Conservation (phyloP, 495 filamentous ascomycete species). For the Elasticomyces elasticus region DNA sequence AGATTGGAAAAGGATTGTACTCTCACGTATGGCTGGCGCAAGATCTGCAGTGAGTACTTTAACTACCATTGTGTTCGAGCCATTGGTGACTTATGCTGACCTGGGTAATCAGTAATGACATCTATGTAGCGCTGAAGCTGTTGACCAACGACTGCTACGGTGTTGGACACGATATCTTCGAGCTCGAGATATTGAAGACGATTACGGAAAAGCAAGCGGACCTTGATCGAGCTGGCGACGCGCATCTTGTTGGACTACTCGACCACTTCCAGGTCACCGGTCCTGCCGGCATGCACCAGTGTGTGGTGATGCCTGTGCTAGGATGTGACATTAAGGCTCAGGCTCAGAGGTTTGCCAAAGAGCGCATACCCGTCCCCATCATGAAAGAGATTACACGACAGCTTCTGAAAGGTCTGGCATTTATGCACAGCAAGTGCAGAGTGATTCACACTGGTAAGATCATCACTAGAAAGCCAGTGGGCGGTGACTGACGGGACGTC, state of each 20-base stretch:
- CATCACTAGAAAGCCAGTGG: slow-evolving; percentile 2
- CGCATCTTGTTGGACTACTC: not conserved
- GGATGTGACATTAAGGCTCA: not conserved
- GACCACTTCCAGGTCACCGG: not conserved
- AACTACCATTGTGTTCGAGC: not conserved
- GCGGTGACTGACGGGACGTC: slow-evolving; percentile 12
- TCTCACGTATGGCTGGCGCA: not conserved
- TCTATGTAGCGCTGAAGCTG: not conserved
- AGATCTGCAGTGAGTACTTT: not conserved
- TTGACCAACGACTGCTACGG: slow-evolving; percentile 2
- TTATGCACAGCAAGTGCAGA: not conserved
- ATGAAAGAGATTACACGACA: slow-evolving; percentile 6
- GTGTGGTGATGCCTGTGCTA: not conserved
- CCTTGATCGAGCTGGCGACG: not conserved
- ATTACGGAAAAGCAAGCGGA: not conserved
- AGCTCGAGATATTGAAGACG: not conserved
- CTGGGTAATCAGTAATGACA: not conserved
- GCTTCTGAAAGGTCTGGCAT: slow-evolving; percentile 1
- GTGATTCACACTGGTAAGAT: slow-evolving; percentile 12
- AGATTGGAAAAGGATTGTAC: not conserved
- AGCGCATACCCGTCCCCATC: slow-evolving; percentile 9
- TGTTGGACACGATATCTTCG: slow-evolving; percentile 2
- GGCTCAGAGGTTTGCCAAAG: not conserved
- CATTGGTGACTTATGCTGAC: not conserved
- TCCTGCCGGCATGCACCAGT: not conserved